Conservation (phyloP, 768 basidiomycete species). For the Tremella mesenterica region DNA sequence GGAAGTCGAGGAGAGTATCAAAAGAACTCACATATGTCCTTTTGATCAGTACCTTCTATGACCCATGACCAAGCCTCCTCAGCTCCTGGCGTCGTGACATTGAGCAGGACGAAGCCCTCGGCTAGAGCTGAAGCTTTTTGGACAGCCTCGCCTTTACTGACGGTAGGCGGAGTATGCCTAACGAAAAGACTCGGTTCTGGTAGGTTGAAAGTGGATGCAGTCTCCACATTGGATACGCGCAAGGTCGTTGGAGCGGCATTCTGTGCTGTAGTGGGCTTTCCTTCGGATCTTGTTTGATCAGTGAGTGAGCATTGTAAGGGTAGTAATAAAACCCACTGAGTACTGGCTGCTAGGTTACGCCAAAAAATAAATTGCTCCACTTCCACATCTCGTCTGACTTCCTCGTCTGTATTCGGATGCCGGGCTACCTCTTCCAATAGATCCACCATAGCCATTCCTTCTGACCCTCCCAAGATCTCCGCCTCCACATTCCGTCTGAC, state of each 20-base stretch:
- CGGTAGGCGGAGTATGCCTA: conserved; percentile 48
- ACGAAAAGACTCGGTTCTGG: conserved; percentile 16
- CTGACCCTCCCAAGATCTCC: conserved; percentile 26
- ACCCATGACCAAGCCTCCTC: conserved; percentile 72
- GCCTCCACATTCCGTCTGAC: conserved; percentile 35
- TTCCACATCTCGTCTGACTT: conserved; percentile 30
- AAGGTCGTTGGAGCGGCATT: background rate
- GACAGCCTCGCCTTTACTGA: conserved; percentile 47
- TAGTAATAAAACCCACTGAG: no score
- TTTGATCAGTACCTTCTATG: conserved; percentile 65
- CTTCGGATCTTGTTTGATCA: background rate
- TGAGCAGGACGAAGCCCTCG: conserved; percentile 64
- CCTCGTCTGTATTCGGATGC: conserved; percentile 27
- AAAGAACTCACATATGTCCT: conserved; percentile 54
- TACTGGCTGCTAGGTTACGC: conserved; percentile 14
- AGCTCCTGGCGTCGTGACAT: conserved; percentile 53
- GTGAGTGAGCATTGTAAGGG: no score
- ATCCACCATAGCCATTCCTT: conserved; percentile 30
- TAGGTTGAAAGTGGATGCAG: background rate
- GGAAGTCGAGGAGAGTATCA: background rate
- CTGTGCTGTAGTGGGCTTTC: background rate
- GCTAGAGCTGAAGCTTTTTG: conserved; percentile 63
- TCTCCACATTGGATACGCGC: no score
- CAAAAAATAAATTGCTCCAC: conserved; percentile 34
- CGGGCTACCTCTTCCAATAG: conserved; percentile 27